Evolutionary conservation across 192 early-diverging fungal species (phyloP).

Genomic region (Powellomyces hirtus): DNA sequence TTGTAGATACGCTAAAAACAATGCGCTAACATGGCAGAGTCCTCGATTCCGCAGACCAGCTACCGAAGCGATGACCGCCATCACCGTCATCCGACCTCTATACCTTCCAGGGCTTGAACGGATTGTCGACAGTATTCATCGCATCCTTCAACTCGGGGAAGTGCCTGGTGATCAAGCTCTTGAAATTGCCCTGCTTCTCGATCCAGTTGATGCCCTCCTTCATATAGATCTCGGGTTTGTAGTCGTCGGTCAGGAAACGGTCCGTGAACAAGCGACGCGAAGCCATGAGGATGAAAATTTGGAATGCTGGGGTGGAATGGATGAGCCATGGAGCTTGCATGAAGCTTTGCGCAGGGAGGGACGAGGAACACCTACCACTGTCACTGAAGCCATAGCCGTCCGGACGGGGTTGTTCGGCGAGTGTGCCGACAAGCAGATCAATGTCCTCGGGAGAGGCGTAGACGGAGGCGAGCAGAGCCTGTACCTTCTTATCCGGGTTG

Average conservation of each 20-base stretch:
- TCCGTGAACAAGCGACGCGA: conserved; percentile 23
- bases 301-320: not conserved
- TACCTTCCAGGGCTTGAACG: conserved; percentile 34
- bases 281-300: conserved; percentile 32
- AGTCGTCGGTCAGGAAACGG: conserved; percentile 37
- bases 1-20: no score
- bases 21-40: no score
- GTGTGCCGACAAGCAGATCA: conserved; percentile 32
- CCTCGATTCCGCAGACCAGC: no score
- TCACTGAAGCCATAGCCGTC: conserved; percentile 36
- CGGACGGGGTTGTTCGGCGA: conserved; percentile 31
- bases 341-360: not conserved
- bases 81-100: no score
- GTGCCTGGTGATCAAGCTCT: conserved; percentile 11
- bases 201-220: conserved; percentile 30
- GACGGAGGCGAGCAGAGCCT: conserved; percentile 5
- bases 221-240: conserved; percentile 27
- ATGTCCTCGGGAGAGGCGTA: conserved; percentile 29
- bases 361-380: not conserved
- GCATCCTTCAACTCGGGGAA: conserved; percentile 25
- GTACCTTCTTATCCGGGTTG: conserved; percentile 5
- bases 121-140: conserved; percentile 23
- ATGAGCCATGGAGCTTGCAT: not conserved
- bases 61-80: no score
- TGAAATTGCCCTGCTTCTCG: conserved; percentile 21